A percentile compares a stretch with the other conserved stretches of the same genome.
Evolutionary conservation across 2,329 filamentous ascomycete genomes (phyloP).

Genomic region (Boeremia lycopersici): DNA sequence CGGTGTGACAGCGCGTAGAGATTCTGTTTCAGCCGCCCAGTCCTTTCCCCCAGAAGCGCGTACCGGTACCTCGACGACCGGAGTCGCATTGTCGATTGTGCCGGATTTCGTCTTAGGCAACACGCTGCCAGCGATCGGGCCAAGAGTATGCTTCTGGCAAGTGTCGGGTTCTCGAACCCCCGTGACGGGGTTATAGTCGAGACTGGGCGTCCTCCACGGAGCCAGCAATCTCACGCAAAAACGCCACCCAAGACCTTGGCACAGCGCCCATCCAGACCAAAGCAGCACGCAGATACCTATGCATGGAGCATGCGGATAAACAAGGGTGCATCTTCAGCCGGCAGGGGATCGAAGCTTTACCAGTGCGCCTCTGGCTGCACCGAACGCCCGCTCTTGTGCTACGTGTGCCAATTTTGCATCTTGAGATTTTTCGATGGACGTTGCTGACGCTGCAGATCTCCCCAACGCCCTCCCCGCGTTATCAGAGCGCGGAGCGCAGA

Average conservation of each 20-base stretch:
- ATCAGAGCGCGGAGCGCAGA: slow-evolving; percentile 11
- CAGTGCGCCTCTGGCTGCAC: slow-evolving; percentile 17
- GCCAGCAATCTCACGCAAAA: slow-evolving; percentile 33
- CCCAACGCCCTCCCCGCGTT: slow-evolving; percentile 10
- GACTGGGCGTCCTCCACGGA: slow-evolving; percentile 32
- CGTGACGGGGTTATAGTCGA: slow-evolving; percentile 30
- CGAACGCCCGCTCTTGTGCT: slow-evolving; percentile 4
- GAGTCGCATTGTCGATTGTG: slow-evolving; percentile 8
- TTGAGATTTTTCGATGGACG: background rate
- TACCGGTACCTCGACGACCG: slow-evolving; percentile 21
- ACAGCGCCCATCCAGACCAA: slow-evolving; percentile 18
- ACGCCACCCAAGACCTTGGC: slow-evolving; percentile 49
- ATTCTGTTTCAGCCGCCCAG: slow-evolving; percentile 29
- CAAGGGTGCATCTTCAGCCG: slow-evolving; percentile 21
- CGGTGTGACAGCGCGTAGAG: background rate
- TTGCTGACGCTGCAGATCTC: slow-evolving; percentile 13
- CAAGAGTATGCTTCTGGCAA: slow-evolving; percentile 42
- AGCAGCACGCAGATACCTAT: slow-evolving; percentile 20
- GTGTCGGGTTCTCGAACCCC: slow-evolving; percentile 42
- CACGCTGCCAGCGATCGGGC: slow-evolving; percentile 30
- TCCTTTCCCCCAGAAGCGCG: slow-evolving; percentile 1
- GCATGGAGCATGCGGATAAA: slow-evolving; percentile 28
- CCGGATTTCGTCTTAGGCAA: slow-evolving; percentile 18
- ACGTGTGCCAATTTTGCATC: slow-evolving; percentile 8
- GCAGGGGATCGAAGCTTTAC: slow-evolving; percentile 36